phyloP scores from a whole-genome alignment of 2,329 filamentous ascomycete genomes.

The Venturia pyrina region DNA sequence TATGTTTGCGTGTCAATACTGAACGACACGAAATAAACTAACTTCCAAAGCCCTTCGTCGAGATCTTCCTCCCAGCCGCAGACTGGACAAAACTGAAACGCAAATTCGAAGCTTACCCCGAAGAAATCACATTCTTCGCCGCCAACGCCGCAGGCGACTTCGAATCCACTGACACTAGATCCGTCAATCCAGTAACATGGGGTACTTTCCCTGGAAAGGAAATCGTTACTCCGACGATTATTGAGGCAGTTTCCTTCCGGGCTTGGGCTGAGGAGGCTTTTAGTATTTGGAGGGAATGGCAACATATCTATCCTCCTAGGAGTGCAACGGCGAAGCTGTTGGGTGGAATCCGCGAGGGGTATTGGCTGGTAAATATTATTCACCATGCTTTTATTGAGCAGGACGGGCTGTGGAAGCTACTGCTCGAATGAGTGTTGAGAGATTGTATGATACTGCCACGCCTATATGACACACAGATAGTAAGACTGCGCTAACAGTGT shows the following conservation, averaged over 20 bases:
- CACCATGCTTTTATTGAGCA: slow-evolving; percentile 67
- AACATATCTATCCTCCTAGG: slow-evolving; percentile 69
- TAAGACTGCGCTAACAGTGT: no score
- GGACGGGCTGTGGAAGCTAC: slow-evolving; percentile 61
- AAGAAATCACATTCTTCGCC: slow-evolving; percentile 78
- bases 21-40: neutral
- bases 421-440: slow-evolving; percentile 29
- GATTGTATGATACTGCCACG: neutral
- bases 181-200: slow-evolving; percentile 93
- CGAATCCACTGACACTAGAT: slow-evolving; percentile 52
- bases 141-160: slow-evolving; percentile 71
- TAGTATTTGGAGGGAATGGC: slow-evolving; percentile 92
- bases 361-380: slow-evolving; percentile 87
- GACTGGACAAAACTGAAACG: slow-evolving; percentile 62
- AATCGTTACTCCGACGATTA: slow-evolving; percentile 91
- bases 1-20: slow-evolving; percentile 31
- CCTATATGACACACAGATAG: no score
- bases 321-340: slow-evolving; percentile 64
- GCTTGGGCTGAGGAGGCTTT: slow-evolving; percentile 96
- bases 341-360: slow-evolving; percentile 54
- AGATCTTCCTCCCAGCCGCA: slow-evolving; percentile 73
- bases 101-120: slow-evolving; percentile 51
- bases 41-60: slow-evolving; percentile 61
- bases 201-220: slow-evolving; percentile 92
- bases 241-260: slow-evolving; percentile 86